Evolutionary conservation across 2,329 filamentous ascomycete genomes (phyloP).

Genomic region (Trematosphaeria pertusa): DNA sequence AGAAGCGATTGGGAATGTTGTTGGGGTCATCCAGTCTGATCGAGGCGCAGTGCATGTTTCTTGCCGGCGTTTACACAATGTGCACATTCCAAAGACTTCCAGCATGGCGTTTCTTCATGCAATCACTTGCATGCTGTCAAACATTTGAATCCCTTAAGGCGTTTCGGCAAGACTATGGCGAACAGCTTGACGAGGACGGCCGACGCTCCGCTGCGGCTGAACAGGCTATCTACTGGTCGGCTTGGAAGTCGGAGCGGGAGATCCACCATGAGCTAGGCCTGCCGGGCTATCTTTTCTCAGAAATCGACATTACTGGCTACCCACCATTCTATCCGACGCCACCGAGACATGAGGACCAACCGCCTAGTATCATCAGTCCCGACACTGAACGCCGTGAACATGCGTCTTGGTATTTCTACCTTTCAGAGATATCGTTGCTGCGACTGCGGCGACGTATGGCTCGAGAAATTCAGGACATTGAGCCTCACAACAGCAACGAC

Average conservation of each 20-base stretch:
- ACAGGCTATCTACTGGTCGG: constrained; percentile 16
- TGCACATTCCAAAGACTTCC: neutral
- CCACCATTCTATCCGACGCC: neutral
- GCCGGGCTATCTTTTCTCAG: constrained; percentile 3
- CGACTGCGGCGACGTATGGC: constrained; percentile 1
- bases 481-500: neutral
- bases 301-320: constrained; percentile 6
- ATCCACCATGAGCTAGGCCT: neutral
- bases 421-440: constrained; percentile 16
- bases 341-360: neutral
- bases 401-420: constrained; percentile 14
- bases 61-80: constrained; percentile 7
- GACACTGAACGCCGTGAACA: neutral
- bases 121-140: constrained; percentile 1
- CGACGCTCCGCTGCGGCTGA: neutral
- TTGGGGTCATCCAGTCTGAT: constrained; percentile 6
- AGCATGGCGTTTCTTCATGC: constrained; percentile 3
- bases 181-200: neutral
- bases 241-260: constrained; percentile 19
- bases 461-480: neutral
- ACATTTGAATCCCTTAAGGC: neutral
- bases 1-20: constrained; percentile 10
- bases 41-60: constrained; percentile 12
- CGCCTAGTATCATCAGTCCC: neutral
- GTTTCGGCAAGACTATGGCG: neutral